Base-by-base conservation (phyloP, 176 grass and related monocot species). In the Cenchrus americanus region DNA sequence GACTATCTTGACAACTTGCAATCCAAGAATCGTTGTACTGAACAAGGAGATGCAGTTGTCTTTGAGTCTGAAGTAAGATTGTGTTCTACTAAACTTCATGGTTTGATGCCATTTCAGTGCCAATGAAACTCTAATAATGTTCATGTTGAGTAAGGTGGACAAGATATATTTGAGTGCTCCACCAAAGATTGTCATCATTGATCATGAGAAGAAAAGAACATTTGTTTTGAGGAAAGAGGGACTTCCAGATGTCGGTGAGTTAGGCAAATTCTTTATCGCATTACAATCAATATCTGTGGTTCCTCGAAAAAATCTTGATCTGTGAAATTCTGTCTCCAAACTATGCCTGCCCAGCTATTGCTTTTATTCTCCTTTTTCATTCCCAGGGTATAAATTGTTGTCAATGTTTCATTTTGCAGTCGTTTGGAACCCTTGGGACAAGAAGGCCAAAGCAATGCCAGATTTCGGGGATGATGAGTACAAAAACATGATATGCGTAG, bases 351-450 rank as follows among this genome's bases (percentile, higher is more conserved):
- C 19, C 8, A 44, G 34, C 26, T 32, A 10, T 73, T 57, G 66
- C 50, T 66, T 67, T 64, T 61, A 19, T n/a, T 30, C 5, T 64
- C 42, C 55, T 83, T 80, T 32, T 60, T 66, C 76, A 14, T 63
- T 88, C 42, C 15, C n/a, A 10, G 40, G 1, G 32, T 53, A 58
- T 76, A 58, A 69, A 54, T 63, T 23, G 4, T 55, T 10, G 0
- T 13, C 41, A 43, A 48, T 22, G 47, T 24, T 24, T 59, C 71
- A 12, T 81, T 72, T 48, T 68, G 71, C 72, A 94, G 92, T 94
- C 76, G 82, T 94, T 67, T 94, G 94, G 92, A 97, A 92, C 74
- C 94, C 89, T 60, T 97, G 92, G 94, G 92, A 90, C 60, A 92
- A 82, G 75, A 97, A 90, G 68, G 89, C 92, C 23, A 94, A 88